Evolutionary conservation across 108 stramenopile genomes (phyloP), one percentile per base, ranked within the genome.

Genomic region (Conticribra guillardii): DNA sequence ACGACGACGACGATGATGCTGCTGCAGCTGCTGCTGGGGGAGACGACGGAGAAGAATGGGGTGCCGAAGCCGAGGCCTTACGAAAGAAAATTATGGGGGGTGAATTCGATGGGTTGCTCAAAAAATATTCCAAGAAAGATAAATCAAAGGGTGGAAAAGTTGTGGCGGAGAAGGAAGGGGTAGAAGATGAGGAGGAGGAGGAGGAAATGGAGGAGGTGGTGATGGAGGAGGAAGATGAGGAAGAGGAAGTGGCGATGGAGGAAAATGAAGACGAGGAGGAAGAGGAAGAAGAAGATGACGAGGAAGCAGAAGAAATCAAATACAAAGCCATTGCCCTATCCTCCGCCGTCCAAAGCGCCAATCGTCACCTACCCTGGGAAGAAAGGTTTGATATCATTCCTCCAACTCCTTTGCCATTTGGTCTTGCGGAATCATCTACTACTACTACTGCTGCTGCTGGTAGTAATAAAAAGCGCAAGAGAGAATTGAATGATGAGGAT

Each of bases 341-440:
- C 0, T 21, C 73, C 14, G 71, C 77, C 11, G 19, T 69, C 14
- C 45, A 68, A 45, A 60, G 48, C 0, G 19, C 65, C 19, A 52
- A 79, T 67, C 64, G 77, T 0, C 49, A 62, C 9, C 19, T 91
- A 65, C 85, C 89, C 4, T 95, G 91, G 88, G 64, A 85, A 23
- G 94, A 95, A 79, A 84, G 80, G 2, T 95, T 95, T 67, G 79
- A 79, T 23, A 53, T 95, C 3, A 64, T 92, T 9, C 80, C 94
- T 32, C 60, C 79, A 0, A 82, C 80, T 2, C 88, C 90, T 3
- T 74, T 94, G 21, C 93, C 93, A 3, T 94, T 94, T 61, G 86
- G 86, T 45, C 60, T 54, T 14, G 0, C n/a, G n/a, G n/a, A n/a
- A n/a, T n/a, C n/a, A n/a, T n/a, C n/a, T n/a, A n/a, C n/a, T n/a